Conservation (phyloP, 192 early-diverging fungal species). For the Podila epicladia region DNA sequence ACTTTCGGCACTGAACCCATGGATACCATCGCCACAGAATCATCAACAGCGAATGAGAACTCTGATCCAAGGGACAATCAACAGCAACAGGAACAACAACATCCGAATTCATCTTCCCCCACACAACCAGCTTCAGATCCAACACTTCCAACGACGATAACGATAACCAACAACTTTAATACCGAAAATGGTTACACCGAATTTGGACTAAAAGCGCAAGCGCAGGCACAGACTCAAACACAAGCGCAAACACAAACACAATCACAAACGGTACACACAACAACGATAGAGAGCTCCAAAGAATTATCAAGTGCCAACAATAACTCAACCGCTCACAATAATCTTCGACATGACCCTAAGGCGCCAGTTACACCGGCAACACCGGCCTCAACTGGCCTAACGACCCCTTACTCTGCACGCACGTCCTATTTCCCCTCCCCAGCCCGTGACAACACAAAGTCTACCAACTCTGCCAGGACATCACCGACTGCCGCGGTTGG, state of each 20-base stretch:
- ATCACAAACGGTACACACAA: background rate
- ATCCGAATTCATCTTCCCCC: background rate
- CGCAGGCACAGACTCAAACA: too few species aligned
- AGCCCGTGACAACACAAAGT: conserved; percentile 3
- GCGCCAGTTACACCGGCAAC: conserved; percentile 25
- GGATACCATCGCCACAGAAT: background rate
- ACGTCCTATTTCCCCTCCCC: conserved; percentile 36
- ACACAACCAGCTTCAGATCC: background rate
- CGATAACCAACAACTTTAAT: too few species aligned
- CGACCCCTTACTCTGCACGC: conserved; percentile 12
- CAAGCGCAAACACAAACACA: too few species aligned
- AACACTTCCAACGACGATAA: too few species aligned
- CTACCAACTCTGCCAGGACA: conserved; percentile 1
- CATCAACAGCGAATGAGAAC: background rate
- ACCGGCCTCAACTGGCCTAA: conserved; percentile 2
- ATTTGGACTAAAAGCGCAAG: too few species aligned
- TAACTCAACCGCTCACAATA: background rate
- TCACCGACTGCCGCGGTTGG: conserved; percentile 10
- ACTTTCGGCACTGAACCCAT: conserved; percentile 24
- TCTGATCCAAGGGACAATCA: background rate
- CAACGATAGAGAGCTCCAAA: background rate
- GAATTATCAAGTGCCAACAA: background rate
- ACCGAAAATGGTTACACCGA: too few species aligned
- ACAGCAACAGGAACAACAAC: background rate
- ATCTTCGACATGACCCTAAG: background rate